Evolutionary conservation across 805 yeast genomes (phyloP).

Genomic region (Ogataea thermomethanolica): DNA sequence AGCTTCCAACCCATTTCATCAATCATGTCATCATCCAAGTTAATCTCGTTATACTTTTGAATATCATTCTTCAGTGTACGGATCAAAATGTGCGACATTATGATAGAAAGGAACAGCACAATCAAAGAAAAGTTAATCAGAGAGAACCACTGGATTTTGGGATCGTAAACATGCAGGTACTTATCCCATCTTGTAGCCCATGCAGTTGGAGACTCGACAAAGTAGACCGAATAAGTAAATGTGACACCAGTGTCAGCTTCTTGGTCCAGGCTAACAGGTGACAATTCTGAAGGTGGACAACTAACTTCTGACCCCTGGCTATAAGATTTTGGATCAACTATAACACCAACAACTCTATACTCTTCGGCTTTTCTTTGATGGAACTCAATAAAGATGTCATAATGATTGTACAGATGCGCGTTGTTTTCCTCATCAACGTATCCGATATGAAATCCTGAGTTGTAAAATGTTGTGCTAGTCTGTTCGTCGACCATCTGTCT

Average conservation of each 20-base stretch:
- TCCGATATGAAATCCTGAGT: constrained; percentile 81
- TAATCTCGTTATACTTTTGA: constrained; percentile 82
- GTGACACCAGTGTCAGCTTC: constrained; percentile 54
- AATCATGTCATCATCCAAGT: constrained; percentile 78
- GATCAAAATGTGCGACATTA: constrained; percentile 74
- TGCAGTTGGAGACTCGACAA: constrained; percentile 63
- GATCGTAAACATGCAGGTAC: constrained; percentile 86
- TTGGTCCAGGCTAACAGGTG: constrained; percentile 47
- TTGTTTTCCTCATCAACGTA: constrained; percentile 48
- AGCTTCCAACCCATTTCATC: constrained; percentile 98
- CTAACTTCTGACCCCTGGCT: constrained; percentile 18
- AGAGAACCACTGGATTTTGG: constrained; percentile 95
- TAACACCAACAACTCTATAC: constrained; percentile 88
- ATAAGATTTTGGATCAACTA: constrained; percentile 65
- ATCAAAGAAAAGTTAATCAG: constrained; percentile 80
- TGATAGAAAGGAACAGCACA: constrained; percentile 69
- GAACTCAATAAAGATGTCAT: constrained; percentile 73
- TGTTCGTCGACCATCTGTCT: constrained; percentile 52
- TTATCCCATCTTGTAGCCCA: constrained; percentile 99
- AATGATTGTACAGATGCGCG: constrained; percentile 77
- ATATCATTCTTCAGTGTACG: constrained; percentile 84
- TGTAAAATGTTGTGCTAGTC: constrained; percentile 62
- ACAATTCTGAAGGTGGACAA: constrained; percentile 19
- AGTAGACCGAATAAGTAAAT: constrained; percentile 81
- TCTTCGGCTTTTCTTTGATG: constrained; percentile 66